Percentiles rank a stretch among this genome's conserved stretches.
Conservation (phyloP, 768 basidiomycete genomes). For the Suillus subluteus region DNA sequence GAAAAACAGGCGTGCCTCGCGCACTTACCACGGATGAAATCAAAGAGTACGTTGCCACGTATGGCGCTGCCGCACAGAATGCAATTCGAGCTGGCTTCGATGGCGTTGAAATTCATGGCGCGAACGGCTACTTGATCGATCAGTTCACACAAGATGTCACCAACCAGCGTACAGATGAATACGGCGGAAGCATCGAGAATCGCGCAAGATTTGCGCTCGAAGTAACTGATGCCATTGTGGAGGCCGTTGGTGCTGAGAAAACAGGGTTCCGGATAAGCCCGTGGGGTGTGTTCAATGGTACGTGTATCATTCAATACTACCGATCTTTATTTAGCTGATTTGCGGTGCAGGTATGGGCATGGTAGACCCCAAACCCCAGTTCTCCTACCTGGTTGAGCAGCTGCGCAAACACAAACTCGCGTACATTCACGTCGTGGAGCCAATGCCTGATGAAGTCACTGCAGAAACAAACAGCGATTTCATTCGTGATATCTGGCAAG, state of each 20-base stretch:
- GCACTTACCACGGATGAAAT: constrained; percentile 35
- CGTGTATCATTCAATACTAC: neutral
- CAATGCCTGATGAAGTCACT: constrained; percentile 25
- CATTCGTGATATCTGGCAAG: constrained; percentile 47
- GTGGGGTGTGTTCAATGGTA: constrained; percentile 41
- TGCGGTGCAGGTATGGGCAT: constrained; percentile 49
- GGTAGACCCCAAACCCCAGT: constrained; percentile 58
- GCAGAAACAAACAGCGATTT: constrained; percentile 42
- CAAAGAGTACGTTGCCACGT: constrained; percentile 31
- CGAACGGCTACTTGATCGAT: constrained; percentile 53
- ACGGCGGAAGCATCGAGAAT: constrained; percentile 68
- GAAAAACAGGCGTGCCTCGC: constrained; percentile 21
- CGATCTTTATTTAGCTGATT: constrained; percentile 20
- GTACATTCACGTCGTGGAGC: constrained; percentile 56
- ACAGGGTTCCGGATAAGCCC: constrained; percentile 62
- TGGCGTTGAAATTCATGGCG: constrained; percentile 48
- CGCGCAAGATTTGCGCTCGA: constrained; percentile 60
- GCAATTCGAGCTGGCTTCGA: constrained; percentile 48
- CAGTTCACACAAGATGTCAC: constrained; percentile 62
- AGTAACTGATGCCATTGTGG: constrained; percentile 52
- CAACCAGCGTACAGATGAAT: constrained; percentile 64
- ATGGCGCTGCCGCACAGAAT: constrained; percentile 36
- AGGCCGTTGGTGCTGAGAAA: constrained; percentile 56
- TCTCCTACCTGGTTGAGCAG: constrained; percentile 48
- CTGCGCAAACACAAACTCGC: constrained; percentile 44